These are phyloP conservation scores for Musa balbisiana DNA, from an alignment of 202 grass and related monocot species.

Conservation along the genomic window DNA sequence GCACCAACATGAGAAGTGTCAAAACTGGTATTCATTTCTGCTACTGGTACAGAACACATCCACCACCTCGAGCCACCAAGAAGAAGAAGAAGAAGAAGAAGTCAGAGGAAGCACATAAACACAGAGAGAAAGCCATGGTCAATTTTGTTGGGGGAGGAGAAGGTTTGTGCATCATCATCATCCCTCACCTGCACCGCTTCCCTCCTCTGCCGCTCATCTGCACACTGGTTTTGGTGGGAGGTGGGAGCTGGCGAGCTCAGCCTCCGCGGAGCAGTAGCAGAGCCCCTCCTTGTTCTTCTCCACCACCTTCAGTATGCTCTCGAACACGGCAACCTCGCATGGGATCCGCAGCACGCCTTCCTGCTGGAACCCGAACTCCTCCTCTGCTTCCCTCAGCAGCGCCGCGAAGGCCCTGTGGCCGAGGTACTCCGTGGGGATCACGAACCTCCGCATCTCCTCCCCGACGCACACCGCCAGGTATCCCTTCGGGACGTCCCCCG, in stretches of 20 bases:
- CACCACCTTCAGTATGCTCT: constrained; percentile 6
- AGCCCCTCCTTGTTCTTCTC: not conserved
- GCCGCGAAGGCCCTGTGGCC: not conserved
- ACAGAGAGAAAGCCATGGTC: no score
- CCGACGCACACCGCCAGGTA: constrained; percentile 1
- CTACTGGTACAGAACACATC: no score
- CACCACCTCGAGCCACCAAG: no score
- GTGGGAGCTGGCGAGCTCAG: not conserved
- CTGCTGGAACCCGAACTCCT: constrained; percentile 5
- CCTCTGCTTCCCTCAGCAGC: constrained; percentile 3
- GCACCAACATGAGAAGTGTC: no score
- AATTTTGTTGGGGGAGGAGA: not conserved
- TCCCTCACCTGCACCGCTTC: not conserved
- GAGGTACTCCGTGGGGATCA: constrained; percentile 3
- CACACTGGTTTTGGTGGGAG: not conserved
- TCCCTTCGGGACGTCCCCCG: not conserved
- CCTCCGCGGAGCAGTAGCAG: not conserved
- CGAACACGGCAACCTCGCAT: constrained; percentile 1
- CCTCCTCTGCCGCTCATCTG: not conserved
- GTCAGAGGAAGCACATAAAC: no score
- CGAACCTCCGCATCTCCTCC: not conserved
- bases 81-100: no score
- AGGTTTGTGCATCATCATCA: not conserved
- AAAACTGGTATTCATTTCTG: no score
- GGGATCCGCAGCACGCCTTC: constrained; percentile 10